phyloP scores from a whole-genome alignment of 169 alveolate species.

The Babesia microti region DNA sequence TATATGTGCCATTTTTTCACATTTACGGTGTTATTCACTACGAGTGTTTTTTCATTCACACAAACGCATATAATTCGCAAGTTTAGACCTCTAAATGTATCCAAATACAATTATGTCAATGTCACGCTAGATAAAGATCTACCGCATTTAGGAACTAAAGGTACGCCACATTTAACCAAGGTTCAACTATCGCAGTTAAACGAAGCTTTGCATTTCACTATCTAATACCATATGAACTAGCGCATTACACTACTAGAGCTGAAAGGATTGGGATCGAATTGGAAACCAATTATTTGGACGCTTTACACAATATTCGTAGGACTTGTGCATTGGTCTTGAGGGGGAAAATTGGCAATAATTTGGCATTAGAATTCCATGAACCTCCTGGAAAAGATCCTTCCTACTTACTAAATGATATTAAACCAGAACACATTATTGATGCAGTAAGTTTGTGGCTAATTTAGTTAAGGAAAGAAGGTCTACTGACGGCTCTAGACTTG shows the following conservation, averaged over 20 bases:
- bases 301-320: constrained; percentile 28
- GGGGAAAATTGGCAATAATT: constrained; percentile 21
- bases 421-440: constrained; percentile 26
- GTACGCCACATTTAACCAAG: constrained; percentile 4
- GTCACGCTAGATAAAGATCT: constrained; percentile 45
- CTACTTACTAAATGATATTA: constrained; percentile 6
- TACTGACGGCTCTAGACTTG: constrained; percentile 34
- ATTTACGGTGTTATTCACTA: too few species aligned
- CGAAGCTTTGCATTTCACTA: constrained; percentile 40
- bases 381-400: constrained; percentile 20
- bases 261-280: constrained; percentile 32
- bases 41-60: too few species aligned
- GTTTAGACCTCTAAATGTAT: constrained; percentile 9
- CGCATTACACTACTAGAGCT: constrained; percentile 40
- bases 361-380: constrained; percentile 21
- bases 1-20: too few species aligned
- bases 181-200: constrained; percentile 26
- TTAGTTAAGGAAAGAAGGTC: constrained; percentile 11
- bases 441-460: too few species aligned
- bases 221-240: constrained; percentile 49
- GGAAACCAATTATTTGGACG: constrained; percentile 32
- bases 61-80: too few species aligned
- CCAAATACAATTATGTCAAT: constrained; percentile 18
- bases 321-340: constrained; percentile 35
- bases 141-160: constrained; percentile 43